Base-by-base conservation (phyloP, 257 asterid genomes). In the Plantago major region DNA sequence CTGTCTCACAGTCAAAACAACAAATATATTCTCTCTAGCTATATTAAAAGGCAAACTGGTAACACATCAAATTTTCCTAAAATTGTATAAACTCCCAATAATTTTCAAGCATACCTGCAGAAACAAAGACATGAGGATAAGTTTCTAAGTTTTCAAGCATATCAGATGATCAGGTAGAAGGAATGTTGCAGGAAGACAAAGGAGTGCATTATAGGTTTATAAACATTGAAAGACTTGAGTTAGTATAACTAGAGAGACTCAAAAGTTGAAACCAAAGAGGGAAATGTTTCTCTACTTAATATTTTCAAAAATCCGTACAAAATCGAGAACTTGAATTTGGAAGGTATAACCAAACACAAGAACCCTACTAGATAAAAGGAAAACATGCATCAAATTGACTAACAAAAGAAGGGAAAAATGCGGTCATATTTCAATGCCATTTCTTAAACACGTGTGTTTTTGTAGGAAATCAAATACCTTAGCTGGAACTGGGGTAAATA, bases 81-180 rank as follows among this genome's bases (percentile, higher is more conserved):
- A 62, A 62, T 62, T 47, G 42, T 50, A 69, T 58, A 44, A 46
- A 60, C 38, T 16, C 42, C 50, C 53, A 43, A 26, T 28, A 45
- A 33, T 43, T 58, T 64, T 19, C 55, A 66, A 69, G 59, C 56
- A 62, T 71, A 53, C 78, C 81, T 81, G 84, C 64, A 63, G 42
- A 42, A 46, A 28, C 49, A 59, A 65, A 55, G 2, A 46, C 2
- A 42, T 1, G 14, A 38, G 11, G 40, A 33, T 33, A 7, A 33
- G 40, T 33, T 33, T 33, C 40, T 0, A 33, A 2, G 40, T 33
- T 7, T 33, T 7, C 8, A 33, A 33, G 8, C 40, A 6, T 40
- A 38, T 62, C 38, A 70, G 56, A 62, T 46, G 13, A 63, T n/a
- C 26, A 2, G 2, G 26, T 22, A 22, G 26, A 22, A 22, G 26